phyloP scores from a whole-genome alignment of 257 asterid species.

The Nicotiana otophora region DNA sequence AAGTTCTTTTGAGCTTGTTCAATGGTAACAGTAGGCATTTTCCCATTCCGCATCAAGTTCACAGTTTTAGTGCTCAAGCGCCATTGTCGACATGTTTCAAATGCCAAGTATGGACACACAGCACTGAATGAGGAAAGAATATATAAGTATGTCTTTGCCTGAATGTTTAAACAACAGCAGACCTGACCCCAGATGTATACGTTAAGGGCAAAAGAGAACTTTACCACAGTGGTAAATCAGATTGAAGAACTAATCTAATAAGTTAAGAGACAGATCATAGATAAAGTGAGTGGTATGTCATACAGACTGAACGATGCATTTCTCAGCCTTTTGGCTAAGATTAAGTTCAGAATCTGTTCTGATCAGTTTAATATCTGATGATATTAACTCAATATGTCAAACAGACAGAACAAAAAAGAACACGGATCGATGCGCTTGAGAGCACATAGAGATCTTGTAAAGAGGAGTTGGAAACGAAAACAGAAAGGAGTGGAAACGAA shows the following conservation, averaged over 20 bases:
- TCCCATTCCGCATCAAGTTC: slow-evolving; percentile 97
- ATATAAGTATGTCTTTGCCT: background rate
- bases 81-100: slow-evolving; percentile 98
- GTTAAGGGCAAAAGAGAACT: background rate
- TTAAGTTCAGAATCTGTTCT: background rate
- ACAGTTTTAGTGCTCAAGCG: slow-evolving; percentile 95
- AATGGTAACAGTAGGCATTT: slow-evolving; percentile 96
- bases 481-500: background rate
- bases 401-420: background rate
- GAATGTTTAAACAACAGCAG: background rate
- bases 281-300: background rate
- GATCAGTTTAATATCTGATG: background rate
- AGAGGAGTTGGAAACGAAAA: slow-evolving; percentile 2
- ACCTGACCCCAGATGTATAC: background rate
- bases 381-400: background rate
- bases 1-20: slow-evolving; percentile 98
- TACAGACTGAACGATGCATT: background rate
- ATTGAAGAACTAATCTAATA: background rate
- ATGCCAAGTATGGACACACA: slow-evolving; percentile 94
- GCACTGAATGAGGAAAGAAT: slow-evolving; percentile 45
- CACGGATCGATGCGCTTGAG: background rate
- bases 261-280: background rate
- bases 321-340: background rate
- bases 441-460: background rate
- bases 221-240: background rate